A percentile compares a stretch with the other conserved stretches of the same genome.
phyloP scores from a whole-genome alignment of 1,139 yeast species.

The Geotrichum aggregatum region DNA sequence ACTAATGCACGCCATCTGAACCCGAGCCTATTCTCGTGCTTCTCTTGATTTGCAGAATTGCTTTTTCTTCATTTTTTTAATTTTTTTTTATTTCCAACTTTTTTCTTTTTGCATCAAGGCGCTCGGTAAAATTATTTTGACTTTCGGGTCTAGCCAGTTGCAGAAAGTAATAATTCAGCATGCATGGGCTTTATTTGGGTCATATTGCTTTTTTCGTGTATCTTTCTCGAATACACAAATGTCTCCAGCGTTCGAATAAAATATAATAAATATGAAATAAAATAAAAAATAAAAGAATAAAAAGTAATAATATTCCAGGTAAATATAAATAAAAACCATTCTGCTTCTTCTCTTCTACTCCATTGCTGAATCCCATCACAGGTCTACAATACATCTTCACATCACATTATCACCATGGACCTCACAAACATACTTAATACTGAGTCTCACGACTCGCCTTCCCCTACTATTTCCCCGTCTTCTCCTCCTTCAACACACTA shows the following conservation, averaged over 20 bases:
- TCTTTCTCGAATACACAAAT: no score
- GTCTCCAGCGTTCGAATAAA: no score
- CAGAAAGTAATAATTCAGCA: no score
- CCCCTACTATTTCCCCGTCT: not conserved
- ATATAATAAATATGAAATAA: no score
- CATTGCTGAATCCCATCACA: not conserved
- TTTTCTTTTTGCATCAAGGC: constrained; percentile 4
- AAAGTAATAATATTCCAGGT: no score
- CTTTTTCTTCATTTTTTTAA: not conserved
- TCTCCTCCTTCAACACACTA: not conserved
- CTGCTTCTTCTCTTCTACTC: not conserved
- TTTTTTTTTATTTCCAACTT: not conserved
- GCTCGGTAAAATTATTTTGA: not conserved
- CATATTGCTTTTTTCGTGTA: not conserved
- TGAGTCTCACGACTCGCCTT: constrained; percentile 4
- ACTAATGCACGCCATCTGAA: constrained; percentile 1
- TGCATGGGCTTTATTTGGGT: not conserved
- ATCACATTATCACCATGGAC: constrained; percentile 21
- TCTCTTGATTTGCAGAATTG: no score
- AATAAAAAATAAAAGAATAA: no score
- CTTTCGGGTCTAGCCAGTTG: no score
- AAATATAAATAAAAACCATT: not conserved
- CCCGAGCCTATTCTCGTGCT: not conserved
- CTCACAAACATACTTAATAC: constrained; percentile 26
- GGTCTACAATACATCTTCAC: not conserved